These are phyloP conservation scores for Salpingoeca rosetta DNA, from an alignment of 78 protist species.

Conservation along the genomic window DNA sequence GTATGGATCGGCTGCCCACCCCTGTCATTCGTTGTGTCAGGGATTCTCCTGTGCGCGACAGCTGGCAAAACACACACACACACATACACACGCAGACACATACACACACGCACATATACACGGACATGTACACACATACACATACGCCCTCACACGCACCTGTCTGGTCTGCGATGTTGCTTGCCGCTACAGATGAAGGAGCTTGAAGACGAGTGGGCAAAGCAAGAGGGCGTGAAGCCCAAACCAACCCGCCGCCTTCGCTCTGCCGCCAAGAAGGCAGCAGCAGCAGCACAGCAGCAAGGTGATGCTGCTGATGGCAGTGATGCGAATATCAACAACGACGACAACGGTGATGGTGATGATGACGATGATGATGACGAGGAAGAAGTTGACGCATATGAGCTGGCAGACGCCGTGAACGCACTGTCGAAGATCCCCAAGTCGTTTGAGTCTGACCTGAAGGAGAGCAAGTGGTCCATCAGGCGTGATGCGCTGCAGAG, in stretches of 20 bases:
- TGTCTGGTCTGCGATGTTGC: too few species aligned
- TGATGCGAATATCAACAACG: background rate
- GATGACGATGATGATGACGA: background rate
- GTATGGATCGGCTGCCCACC: too few species aligned
- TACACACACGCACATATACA: too few species aligned
- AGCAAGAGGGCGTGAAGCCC: background rate
- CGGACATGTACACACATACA: too few species aligned
- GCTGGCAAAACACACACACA: too few species aligned
- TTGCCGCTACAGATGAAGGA: background rate
- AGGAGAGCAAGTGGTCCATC: background rate
- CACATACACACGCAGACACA: too few species aligned
- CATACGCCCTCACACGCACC: too few species aligned
- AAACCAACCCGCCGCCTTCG: background rate
- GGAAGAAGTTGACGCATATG: background rate
- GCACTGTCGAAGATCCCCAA: background rate
- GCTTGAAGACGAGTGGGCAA: background rate
- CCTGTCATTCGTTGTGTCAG: too few species aligned
- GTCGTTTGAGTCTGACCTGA: background rate
- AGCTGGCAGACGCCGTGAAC: background rate
- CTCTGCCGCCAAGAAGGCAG: background rate
- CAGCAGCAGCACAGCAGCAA: background rate
- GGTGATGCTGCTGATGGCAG: background rate
- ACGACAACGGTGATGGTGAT: background rate
- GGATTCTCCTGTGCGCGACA: too few species aligned
- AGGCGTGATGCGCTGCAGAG: constrained; percentile 9